Percentiles rank a stretch among this genome's conserved stretches.
phyloP scores from a whole-genome alignment of 495 filamentous ascomycete genomes.

The Neurospora sp. region DNA sequence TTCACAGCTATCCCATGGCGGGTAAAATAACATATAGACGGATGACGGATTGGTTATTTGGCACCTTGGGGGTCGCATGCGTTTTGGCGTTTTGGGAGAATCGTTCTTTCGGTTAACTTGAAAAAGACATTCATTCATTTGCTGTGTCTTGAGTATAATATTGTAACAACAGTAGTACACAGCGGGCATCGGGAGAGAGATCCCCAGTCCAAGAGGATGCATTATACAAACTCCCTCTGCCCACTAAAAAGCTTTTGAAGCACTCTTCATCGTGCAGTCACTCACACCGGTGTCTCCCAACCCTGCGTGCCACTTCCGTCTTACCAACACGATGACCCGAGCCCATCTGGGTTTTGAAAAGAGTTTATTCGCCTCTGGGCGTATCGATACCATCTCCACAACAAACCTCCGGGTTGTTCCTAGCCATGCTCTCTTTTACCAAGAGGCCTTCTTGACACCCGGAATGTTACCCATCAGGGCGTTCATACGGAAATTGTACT shows the following conservation, averaged over 20 bases:
- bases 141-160: slow-evolving; percentile 7
- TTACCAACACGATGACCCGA: not conserved
- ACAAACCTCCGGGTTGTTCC: not conserved
- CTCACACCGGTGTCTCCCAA: not conserved
- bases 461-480: slow-evolving; percentile 81
- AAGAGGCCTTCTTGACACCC: slow-evolving; percentile 91
- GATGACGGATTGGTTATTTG: not conserved
- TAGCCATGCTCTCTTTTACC: slow-evolving; percentile 43
- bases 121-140: not conserved
- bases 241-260: not conserved
- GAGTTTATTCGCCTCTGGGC: not conserved
- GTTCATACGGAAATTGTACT: slow-evolving; percentile 90
- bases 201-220: slow-evolving; percentile 1
- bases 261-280: not conserved
- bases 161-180: slow-evolving; percentile 20
- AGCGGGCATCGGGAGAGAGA: not conserved
- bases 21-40: slow-evolving; percentile 1
- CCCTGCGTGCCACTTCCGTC: not conserved
- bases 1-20: slow-evolving; percentile 5
- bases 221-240: slow-evolving; percentile 4
- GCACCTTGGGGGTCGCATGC: slow-evolving; percentile 4
- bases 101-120: not conserved
- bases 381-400: not conserved
- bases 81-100: slow-evolving; percentile 7
- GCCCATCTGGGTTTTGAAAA: not conserved